Evolutionary conservation across 208 protist genomes (phyloP).

Genomic region (Porcisia deanei): DNA sequence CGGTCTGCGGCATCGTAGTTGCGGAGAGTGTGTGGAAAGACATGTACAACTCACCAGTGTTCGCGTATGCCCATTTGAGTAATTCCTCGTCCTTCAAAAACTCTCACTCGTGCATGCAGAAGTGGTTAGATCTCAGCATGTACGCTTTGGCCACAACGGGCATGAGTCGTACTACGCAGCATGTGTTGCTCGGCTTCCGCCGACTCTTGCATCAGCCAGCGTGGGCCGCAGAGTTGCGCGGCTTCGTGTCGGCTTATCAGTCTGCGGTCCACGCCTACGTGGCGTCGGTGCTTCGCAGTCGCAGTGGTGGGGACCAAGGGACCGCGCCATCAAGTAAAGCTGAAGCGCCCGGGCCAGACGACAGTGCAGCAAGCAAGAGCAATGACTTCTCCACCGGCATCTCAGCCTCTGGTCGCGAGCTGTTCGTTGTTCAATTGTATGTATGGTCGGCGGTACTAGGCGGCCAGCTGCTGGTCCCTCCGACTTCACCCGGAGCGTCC

Average conservation of each 20-base stretch:
- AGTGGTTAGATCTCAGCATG: constrained; percentile 21
- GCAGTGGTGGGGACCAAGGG: background rate
- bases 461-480: constrained; percentile 32
- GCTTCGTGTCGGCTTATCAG: constrained; percentile 29
- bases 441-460: constrained; percentile 38
- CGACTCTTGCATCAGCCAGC: constrained; percentile 27
- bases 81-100: constrained; percentile 7
- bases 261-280: constrained; percentile 22
- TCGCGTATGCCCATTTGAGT: constrained; percentile 12
- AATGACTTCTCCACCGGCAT: background rate
- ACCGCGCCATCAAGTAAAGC: background rate
- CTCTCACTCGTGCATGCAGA: constrained; percentile 22
- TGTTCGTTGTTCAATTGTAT: constrained; percentile 25
- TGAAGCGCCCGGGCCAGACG: background rate
- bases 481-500: constrained; percentile 8
- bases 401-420: constrained; percentile 4
- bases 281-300: constrained; percentile 5
- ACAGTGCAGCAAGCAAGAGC: background rate
- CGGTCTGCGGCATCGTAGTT: constrained; percentile 6
- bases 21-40: constrained; percentile 11
- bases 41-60: constrained; percentile 30
- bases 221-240: constrained; percentile 35
- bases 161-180: constrained; percentile 33
- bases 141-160: constrained; percentile 33
- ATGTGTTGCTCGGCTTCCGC: constrained; percentile 32